Percentiles rank a stretch among this genome's conserved stretches.
These are phyloP conservation scores for Emericellopsis cladophorae DNA, from an alignment of 2,329 filamentous ascomycete genomes.

Conservation along the genomic window DNA sequence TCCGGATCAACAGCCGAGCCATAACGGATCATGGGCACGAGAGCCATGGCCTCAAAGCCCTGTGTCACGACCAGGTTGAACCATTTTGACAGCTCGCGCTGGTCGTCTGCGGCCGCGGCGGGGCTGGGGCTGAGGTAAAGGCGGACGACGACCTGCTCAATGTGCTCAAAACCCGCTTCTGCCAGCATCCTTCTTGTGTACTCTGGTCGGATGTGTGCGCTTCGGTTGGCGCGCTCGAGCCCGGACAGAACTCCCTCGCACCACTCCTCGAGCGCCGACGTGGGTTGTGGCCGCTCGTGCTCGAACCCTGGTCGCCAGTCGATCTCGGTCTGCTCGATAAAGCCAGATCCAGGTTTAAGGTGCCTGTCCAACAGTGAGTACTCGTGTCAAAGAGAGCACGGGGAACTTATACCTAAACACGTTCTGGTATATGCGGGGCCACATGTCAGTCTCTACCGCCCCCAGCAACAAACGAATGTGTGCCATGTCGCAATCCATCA, in stretches of 20 bases:
- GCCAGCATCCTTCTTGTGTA: conserved; percentile 48
- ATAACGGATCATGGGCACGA: conserved; percentile 55
- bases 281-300: conserved; percentile 42
- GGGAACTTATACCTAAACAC: conserved; percentile 43
- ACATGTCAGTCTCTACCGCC: conserved; percentile 53
- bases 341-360: conserved; percentile 61
- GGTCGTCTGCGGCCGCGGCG: conserved; percentile 52
- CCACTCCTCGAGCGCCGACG: conserved; percentile 55
- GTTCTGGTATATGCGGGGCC: conserved; percentile 62
- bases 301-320: conserved; percentile 68
- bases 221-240: conserved; percentile 51
- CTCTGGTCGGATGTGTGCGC: conserved; percentile 43
- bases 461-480: conserved; percentile 72
- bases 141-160: conserved; percentile 52
- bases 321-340: conserved; percentile 80
- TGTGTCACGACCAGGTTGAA: conserved; percentile 70
- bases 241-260: conserved; percentile 54
- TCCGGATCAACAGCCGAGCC: conserved; percentile 19
- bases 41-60: conserved; percentile 52
- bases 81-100: conserved; percentile 63
- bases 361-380: conserved; percentile 37
- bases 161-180: conserved; percentile 62
- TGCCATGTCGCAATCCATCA: conserved; percentile 61
- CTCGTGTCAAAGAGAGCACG: background rate
- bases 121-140: conserved; percentile 31